Evolutionary conservation across 352 stramenopile genomes (phyloP).

Genomic region (Phytophthora europaea): DNA sequence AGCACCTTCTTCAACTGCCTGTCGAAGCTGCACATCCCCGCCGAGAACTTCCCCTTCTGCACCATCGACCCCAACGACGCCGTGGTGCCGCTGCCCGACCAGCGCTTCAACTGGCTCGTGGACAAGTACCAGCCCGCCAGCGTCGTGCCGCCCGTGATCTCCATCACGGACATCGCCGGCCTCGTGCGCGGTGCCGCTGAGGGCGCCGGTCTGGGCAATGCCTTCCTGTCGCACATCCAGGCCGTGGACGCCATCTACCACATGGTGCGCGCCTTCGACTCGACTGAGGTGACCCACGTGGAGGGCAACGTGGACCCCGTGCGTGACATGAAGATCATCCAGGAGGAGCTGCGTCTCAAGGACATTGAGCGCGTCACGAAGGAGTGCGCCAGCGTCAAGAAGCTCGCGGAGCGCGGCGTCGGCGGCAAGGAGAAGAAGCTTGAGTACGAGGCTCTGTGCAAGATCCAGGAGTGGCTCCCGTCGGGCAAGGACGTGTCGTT

Average conservation of each 20-base stretch:
- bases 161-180: conserved; percentile 99
- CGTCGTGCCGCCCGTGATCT: conserved; percentile 97
- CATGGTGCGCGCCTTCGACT: conserved; percentile 98
- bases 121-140: conserved; percentile 96
- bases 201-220: conserved; percentile 98
- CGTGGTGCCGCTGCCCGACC: conserved; percentile 96
- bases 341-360: conserved; percentile 98
- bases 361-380: conserved; percentile 94
- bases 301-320: conserved; percentile 99
- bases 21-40: conserved; percentile 93
- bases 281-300: conserved; percentile 98
- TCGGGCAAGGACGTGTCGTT: conserved; percentile 93
- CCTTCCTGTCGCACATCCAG: conserved; percentile 99
- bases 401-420: conserved; percentile 90
- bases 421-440: conserved; percentile 97
- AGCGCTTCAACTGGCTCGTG: conserved; percentile 99
- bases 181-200: conserved; percentile 98
- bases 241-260: conserved; percentile 99
- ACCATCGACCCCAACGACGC: conserved; percentile 99
- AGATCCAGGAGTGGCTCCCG: conserved; percentile 86
- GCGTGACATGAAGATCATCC: conserved; percentile 99
- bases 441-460: conserved; percentile 91
- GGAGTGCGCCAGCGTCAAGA: conserved; percentile 78
- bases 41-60: conserved; percentile 97
- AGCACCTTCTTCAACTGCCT: conserved; percentile 99